Base-by-base conservation (phyloP, 2,329 filamentous ascomycete species). In the Keithomyces neogunnii region DNA sequence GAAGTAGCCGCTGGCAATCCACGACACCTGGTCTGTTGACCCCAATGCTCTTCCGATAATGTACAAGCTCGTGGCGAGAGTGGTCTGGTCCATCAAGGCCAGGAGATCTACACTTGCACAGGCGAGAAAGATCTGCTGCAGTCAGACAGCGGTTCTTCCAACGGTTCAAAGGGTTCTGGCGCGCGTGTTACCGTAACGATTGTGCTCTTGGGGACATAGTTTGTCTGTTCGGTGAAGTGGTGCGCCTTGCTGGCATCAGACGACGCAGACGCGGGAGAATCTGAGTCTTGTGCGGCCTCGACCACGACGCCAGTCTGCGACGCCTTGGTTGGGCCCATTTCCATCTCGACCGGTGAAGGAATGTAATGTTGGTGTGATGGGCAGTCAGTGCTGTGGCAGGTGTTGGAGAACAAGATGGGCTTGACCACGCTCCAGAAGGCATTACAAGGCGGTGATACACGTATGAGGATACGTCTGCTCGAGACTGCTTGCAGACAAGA, bases 71-170 rank as follows among this genome's bases (percentile, higher is more conserved):
- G 74, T 70, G 0, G 77, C 78, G 33, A 81, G 63, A 2, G 76
- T 80, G 0, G 77, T 81, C 61, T 81, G 78, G 59, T 81, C 78
- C 67, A 81, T 78, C 47, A 81, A 65, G 0, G 78, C 76, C 33
- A 80, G 58, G 39, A 81, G 62, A 48, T 81, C 78, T 51, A 80
- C 74, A 28, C 69, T 77, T 44, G 77, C 72, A 54, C 77, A 80
- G 13, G 77, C 76, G 11, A 81, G 63, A 55, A 81, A 81, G 55
- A 81, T 79, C 77, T 80, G 50, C 32, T 38, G 63, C 52, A 61
- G 54, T 1, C 59, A 46, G 26, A 29, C n/a, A 26, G n/a, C 26
- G 30, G 5, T 3, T 6, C 13, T 5, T 7, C 4, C 4, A 29
- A 2, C 30, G 5, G 47, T 33, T 8, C 3, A 19, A 28, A 7